These are phyloP conservation scores for Neurospora tetrasperma DNA, from an alignment of 495 filamentous ascomycete species.

Conservation along the genomic window DNA sequence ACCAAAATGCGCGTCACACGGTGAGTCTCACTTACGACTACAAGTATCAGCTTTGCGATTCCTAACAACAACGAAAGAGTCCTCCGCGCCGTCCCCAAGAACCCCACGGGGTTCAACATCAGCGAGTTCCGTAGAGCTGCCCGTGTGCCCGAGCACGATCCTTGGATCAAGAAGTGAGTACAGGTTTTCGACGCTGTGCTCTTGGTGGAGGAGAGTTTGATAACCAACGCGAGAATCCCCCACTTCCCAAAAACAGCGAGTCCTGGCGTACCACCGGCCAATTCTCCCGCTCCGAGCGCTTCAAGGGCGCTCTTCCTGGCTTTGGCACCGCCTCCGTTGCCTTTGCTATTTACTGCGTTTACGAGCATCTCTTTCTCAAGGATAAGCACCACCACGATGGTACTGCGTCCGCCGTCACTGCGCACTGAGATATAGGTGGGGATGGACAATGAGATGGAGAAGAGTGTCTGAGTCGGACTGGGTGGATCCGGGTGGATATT, in stretches of 20 bases:
- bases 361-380: conserved; percentile 76
- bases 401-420: not conserved
- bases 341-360: conserved; percentile 79
- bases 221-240: not conserved
- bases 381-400: conserved; percentile 54
- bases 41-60: conserved; percentile 7
- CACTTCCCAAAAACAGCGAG: conserved; percentile 50
- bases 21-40: conserved; percentile 21
- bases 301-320: conserved; percentile 76
- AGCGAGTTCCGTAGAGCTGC: conserved; percentile 59
- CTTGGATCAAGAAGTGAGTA: conserved; percentile 70
- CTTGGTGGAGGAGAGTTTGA: conserved; percentile 4
- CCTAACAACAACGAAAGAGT: not conserved
- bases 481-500: conserved; percentile 1
- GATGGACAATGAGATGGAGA: not conserved
- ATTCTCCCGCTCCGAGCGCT: conserved; percentile 81
- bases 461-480: not conserved
- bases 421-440: conserved; percentile 7
- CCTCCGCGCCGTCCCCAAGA: conserved; percentile 28
- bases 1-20: conserved; percentile 36
- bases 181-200: not conserved
- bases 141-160: conserved; percentile 62
- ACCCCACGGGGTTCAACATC: conserved; percentile 79
- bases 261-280: conserved; percentile 85
- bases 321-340: conserved; percentile 85